Evolutionary conservation across 169 alveolate species (phyloP).

Genomic region (Plasmodium blacklocki): DNA sequence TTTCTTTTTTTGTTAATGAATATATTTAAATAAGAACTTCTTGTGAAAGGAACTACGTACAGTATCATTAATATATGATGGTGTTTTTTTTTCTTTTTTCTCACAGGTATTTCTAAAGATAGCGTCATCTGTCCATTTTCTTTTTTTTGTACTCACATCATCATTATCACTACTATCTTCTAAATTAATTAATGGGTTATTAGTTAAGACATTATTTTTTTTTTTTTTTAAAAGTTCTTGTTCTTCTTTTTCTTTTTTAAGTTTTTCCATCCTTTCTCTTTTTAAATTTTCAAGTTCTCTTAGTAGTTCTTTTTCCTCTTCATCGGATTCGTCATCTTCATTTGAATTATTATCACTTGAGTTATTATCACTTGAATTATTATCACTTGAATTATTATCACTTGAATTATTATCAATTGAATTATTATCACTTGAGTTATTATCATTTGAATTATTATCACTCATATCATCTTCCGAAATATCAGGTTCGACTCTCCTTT

Average conservation of each 20-base stretch:
- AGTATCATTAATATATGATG: constrained; percentile 92
- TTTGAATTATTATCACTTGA: background rate
- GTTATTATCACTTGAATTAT: background rate
- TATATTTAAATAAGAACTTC: constrained; percentile 91
- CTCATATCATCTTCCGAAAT: background rate
- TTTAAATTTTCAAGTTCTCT: constrained; percentile 94
- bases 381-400: background rate
- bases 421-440: background rate
- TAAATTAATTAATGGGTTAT: constrained; percentile 85
- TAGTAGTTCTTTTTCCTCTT: constrained; percentile 91
- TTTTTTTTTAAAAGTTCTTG: constrained; percentile 54
- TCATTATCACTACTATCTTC: constrained; percentile 76
- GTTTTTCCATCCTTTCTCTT: constrained; percentile 90
- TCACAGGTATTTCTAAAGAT: constrained; percentile 91
- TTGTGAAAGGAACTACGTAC: constrained; percentile 96
- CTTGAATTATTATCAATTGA: background rate
- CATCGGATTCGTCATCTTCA: constrained; percentile 43
- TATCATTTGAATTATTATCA: background rate
- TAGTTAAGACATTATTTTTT: constrained; percentile 82
- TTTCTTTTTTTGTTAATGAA: constrained; percentile 53
- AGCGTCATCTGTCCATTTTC: constrained; percentile 93
- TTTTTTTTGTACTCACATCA: constrained; percentile 87
- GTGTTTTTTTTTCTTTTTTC: constrained; percentile 79
- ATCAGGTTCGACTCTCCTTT: background rate
- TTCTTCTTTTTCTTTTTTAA: constrained; percentile 84